Percentiles rank a stretch among this genome's conserved stretches.
Evolutionary conservation across 192 early-diverging fungal species (phyloP).

Genomic region (Coemansia sp.): DNA sequence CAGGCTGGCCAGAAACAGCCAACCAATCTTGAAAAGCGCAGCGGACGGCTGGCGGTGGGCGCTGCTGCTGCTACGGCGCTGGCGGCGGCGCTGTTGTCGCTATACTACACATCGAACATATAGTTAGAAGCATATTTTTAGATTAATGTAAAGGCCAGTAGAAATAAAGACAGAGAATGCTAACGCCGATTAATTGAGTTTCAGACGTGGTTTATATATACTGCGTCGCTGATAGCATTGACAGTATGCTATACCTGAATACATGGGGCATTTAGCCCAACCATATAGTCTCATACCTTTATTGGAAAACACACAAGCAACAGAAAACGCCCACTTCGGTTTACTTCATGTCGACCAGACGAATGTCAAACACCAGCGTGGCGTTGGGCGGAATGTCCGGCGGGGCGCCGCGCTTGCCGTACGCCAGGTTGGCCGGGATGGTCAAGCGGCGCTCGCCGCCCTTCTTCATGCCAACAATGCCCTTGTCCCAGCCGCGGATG

Average conservation of each 20-base stretch:
- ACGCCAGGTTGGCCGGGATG: conserved; percentile 76
- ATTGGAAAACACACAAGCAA: not conserved
- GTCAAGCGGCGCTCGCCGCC: conserved; percentile 89
- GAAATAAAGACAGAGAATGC: too few species aligned
- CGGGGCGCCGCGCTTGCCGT: conserved; percentile 80
- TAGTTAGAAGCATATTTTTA: too few species aligned
- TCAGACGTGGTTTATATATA: too few species aligned
- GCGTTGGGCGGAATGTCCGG: conserved; percentile 91
- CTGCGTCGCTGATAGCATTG: too few species aligned
- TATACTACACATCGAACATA: too few species aligned
- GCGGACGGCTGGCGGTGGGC: conserved; percentile 1
- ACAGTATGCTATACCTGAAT: too few species aligned
- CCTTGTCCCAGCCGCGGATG: conserved; percentile 96
- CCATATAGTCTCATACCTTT: not conserved
- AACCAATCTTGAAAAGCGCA: conserved; percentile 19
- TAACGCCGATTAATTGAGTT: too few species aligned
- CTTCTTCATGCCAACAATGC: conserved; percentile 84
- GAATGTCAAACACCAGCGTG: conserved; percentile 88
- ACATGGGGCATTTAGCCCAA: too few species aligned
- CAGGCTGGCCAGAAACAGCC: not conserved
- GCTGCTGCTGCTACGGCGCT: conserved; percentile 9
- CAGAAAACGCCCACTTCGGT: not conserved
- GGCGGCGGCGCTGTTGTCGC: too few species aligned
- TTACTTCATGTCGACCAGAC: conserved; percentile 71
- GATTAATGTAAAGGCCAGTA: too few species aligned